Conservation (phyloP, 768 basidiomycete genomes). For the Trametes meyenii region DNA sequence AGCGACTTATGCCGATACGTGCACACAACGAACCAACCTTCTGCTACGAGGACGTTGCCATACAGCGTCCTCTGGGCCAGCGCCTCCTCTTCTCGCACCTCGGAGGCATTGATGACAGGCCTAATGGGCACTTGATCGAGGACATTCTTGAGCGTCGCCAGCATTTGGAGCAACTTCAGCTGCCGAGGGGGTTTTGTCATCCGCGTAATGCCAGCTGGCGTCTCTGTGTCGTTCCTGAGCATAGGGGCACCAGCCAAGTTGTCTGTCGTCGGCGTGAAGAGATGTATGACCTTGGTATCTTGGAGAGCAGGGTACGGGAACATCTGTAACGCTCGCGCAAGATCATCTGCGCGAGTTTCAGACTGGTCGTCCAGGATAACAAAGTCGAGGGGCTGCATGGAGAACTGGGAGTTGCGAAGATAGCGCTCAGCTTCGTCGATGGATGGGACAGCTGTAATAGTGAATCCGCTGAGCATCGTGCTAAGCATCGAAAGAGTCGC, state of each 20-base stretch:
- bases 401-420: constrained; percentile 38
- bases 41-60: constrained; percentile 72
- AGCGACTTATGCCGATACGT: neutral
- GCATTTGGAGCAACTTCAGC: constrained; percentile 58
- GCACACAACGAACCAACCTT: constrained; percentile 46
- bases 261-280: constrained; percentile 72
- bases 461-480: constrained; percentile 60
- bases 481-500: constrained; percentile 58
- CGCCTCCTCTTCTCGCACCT: constrained; percentile 49
- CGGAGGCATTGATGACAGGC: constrained; percentile 39
- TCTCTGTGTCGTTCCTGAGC: constrained; percentile 47
- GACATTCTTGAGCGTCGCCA: constrained; percentile 61
- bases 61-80: constrained; percentile 56
- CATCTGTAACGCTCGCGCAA: constrained; percentile 53
- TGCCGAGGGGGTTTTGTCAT: constrained; percentile 75
- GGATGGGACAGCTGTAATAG: constrained; percentile 46
- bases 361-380: constrained; percentile 69
- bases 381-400: constrained; percentile 54
- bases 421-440: constrained; percentile 49
- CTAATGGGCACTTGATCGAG: constrained; percentile 44
- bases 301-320: constrained; percentile 41
- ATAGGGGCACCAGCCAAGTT: constrained; percentile 51
- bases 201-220: constrained; percentile 55
- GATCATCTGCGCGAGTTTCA: constrained; percentile 56
- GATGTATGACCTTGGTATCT: constrained; percentile 67